Evolutionary conservation across 2,329 filamentous ascomycete species (phyloP).

Genomic region (Aureobasidium sp.): DNA sequence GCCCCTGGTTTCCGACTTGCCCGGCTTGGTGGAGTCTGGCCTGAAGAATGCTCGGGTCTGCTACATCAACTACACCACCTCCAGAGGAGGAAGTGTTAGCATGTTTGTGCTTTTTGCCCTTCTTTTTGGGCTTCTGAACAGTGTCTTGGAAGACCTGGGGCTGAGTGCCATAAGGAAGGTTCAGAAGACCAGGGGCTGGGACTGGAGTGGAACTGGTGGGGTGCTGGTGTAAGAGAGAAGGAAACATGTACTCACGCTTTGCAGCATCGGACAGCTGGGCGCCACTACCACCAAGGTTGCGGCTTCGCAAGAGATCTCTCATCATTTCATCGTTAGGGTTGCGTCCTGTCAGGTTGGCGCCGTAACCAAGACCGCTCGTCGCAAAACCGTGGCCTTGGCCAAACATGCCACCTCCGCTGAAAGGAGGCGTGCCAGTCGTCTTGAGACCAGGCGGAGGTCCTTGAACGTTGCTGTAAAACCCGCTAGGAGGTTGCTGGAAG

Average conservation of each 20-base stretch:
- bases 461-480: slow-evolving; percentile 80
- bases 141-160: slow-evolving; percentile 18
- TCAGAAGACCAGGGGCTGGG: slow-evolving; percentile 85
- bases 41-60: slow-evolving; percentile 99
- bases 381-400: slow-evolving; percentile 82
- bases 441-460: slow-evolving; percentile 93
- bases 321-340: slow-evolving; percentile 69
- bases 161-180: slow-evolving; percentile 69
- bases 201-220: slow-evolving; percentile 74
- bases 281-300: slow-evolving; percentile 45
- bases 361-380: slow-evolving; percentile 57
- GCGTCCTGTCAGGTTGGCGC: slow-evolving; percentile 50
- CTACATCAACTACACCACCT: slow-evolving; percentile 99
- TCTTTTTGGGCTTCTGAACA: slow-evolving; percentile 80
- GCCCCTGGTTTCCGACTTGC: slow-evolving; percentile 73
- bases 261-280: slow-evolving; percentile 70
- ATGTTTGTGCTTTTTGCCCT: slow-evolving; percentile 99
- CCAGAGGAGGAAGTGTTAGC: slow-evolving; percentile 99
- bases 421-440: slow-evolving; percentile 87
- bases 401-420: slow-evolving; percentile 73
- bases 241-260: slow-evolving; percentile 99
- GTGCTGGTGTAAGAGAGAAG: slow-evolving; percentile 84
- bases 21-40: slow-evolving; percentile 84
- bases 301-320: slow-evolving; percentile 67
- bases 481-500: slow-evolving; percentile 48